These are phyloP conservation scores for Malassezia psittaci DNA, from an alignment of 1,284 basidiomycete genomes.

Conservation along the genomic window DNA sequence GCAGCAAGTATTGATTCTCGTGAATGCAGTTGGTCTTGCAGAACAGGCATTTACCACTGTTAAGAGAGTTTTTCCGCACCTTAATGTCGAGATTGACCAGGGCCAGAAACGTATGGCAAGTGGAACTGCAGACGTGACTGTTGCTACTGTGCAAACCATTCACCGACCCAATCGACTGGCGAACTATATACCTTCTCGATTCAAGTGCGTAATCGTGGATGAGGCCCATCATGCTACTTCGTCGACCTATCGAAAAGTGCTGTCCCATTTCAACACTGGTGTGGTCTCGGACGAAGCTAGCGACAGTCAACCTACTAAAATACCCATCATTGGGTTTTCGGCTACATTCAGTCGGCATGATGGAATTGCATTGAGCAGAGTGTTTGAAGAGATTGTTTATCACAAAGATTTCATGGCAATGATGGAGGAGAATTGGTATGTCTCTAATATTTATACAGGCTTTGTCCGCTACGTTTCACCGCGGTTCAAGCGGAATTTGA, in stretches of 20 bases:
- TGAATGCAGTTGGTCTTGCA: slow-evolving; percentile 78
- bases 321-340: slow-evolving; percentile 87
- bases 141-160: slow-evolving; percentile 86
- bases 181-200: slow-evolving; percentile 64
- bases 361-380: slow-evolving; percentile 72
- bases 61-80: slow-evolving; percentile 59
- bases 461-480: slow-evolving; percentile 44
- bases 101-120: slow-evolving; percentile 64
- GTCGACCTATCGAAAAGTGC: slow-evolving; percentile 67
- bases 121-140: slow-evolving; percentile 73
- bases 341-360: slow-evolving; percentile 90
- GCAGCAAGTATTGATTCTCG: slow-evolving; percentile 64
- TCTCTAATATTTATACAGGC: slow-evolving; percentile 12
- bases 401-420: slow-evolving; percentile 82
- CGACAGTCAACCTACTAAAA: not conserved
- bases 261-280: slow-evolving; percentile 62
- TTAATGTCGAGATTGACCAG: slow-evolving; percentile 84
- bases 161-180: slow-evolving; percentile 58
- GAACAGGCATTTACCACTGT: slow-evolving; percentile 73
- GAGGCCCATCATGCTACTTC: slow-evolving; percentile 85
- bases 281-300: slow-evolving; percentile 18
- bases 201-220: slow-evolving; percentile 68
- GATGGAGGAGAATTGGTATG: slow-evolving; percentile 80
- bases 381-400: slow-evolving; percentile 85
- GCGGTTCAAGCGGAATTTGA: slow-evolving; percentile 36